Conservation (phyloP, 257 asterid species). For the Solanum lignicaule region DNA sequence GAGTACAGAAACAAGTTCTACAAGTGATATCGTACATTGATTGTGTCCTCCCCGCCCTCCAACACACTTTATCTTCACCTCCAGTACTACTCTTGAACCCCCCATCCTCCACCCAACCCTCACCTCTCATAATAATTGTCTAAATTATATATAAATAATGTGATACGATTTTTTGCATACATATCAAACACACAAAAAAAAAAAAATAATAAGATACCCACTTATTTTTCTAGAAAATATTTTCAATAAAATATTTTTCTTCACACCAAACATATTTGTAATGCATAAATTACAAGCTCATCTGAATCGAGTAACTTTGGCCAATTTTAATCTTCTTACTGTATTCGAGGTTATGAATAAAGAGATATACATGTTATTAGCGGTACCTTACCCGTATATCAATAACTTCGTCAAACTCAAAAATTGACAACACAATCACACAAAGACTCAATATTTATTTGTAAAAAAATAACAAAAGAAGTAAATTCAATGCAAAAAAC, state of each 20-base stretch:
- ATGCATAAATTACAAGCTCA: background rate
- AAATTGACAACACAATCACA: background rate
- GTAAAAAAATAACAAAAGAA: background rate
- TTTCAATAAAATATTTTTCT: too few relatives aligned
- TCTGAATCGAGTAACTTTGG: background rate
- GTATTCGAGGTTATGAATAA: too few relatives aligned
- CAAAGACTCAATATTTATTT: too few relatives aligned
- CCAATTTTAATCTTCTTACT: too few relatives aligned
- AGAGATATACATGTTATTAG: background rate
- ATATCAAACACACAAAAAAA: too few relatives aligned
- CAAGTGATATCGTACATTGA: background rate
- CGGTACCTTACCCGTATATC: background rate
- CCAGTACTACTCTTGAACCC: background rate
- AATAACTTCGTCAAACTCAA: background rate
- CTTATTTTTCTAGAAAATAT: background rate
- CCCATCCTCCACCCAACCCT: background rate
- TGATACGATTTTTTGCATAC: background rate
- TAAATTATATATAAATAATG: too few relatives aligned
- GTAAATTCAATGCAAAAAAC: background rate
- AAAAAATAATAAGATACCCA: too few relatives aligned
- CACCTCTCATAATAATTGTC: too few relatives aligned
- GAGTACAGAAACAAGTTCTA: too few relatives aligned
- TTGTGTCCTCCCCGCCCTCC: background rate
- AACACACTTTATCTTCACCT: background rate
- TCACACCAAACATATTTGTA: background rate